Evolutionary conservation across 371 early-diverging fungal genomes (phyloP).

Genomic region (Chytridiales sp.): DNA sequence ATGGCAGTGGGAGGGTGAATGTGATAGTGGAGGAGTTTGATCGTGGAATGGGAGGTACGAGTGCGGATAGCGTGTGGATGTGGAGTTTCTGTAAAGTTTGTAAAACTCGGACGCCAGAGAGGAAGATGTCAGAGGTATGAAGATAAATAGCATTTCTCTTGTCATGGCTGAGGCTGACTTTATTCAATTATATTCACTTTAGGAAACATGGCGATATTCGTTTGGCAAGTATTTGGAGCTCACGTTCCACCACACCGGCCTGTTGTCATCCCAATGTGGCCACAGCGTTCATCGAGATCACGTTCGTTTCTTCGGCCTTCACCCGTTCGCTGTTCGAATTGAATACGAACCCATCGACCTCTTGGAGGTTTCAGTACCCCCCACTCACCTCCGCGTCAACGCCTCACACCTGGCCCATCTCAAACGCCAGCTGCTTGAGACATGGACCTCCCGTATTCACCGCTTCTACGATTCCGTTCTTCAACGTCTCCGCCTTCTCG

Average conservation of each 20-base stretch:
- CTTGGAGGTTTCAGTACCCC: slow-evolving; percentile 78
- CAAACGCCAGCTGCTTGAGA: slow-evolving; percentile 16
- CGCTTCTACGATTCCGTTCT: slow-evolving; percentile 22
- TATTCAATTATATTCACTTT: slow-evolving; percentile 44
- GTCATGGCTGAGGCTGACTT: background rate
- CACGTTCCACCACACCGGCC: slow-evolving; percentile 70
- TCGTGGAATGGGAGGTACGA: slow-evolving; percentile 62
- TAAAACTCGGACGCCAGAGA: slow-evolving; percentile 65
- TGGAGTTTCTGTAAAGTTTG: slow-evolving; percentile 83
- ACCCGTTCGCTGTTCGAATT: slow-evolving; percentile 72
- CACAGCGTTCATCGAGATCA: slow-evolving; percentile 81
- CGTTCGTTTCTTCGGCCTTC: slow-evolving; percentile 71
- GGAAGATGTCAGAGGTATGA: slow-evolving; percentile 69
- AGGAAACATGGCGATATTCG: slow-evolving; percentile 83
- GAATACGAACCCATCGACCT: slow-evolving; percentile 72
- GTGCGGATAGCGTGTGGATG: slow-evolving; percentile 75
- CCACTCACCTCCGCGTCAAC: slow-evolving; percentile 57
- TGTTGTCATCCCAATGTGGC: slow-evolving; percentile 63
- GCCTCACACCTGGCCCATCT: slow-evolving; percentile 8
- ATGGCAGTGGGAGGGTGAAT: slow-evolving; percentile 72
- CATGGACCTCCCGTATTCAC: slow-evolving; percentile 2
- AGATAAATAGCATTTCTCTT: slow-evolving; percentile 3
- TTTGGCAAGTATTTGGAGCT: slow-evolving; percentile 95
- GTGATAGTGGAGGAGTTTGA: slow-evolving; percentile 71
- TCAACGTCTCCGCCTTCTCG: background rate